A percentile compares a stretch with the other conserved stretches of the same genome.
Conservation (phyloP, 129 eudicot species). For the Lactuca saligna region DNA sequence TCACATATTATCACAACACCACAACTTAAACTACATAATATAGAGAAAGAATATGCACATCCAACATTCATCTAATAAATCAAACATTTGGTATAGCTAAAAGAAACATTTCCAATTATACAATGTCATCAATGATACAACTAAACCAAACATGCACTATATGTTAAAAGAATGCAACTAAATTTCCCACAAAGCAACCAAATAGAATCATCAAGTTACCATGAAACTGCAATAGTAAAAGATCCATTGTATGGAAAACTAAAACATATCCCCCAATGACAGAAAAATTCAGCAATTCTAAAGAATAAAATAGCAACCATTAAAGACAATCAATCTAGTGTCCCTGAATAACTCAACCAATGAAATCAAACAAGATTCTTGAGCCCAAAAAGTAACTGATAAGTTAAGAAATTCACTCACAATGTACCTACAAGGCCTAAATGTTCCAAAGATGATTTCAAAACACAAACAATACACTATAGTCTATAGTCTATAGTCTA, state of each 20-base stretch:
- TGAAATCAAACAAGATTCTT: slow-evolving; percentile 4
- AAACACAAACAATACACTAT: slow-evolving; percentile 7
- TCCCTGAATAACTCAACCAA: slow-evolving; percentile 4
- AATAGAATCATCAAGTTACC: background rate
- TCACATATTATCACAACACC: slow-evolving; percentile 18
- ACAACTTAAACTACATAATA: slow-evolving; percentile 13
- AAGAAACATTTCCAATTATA: background rate
- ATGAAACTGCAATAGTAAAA: background rate
- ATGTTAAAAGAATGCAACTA: background rate
- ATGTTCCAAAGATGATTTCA: slow-evolving; percentile 12
- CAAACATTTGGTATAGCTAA: background rate
- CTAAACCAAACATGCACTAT: slow-evolving; percentile 3
- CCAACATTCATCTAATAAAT: background rate
- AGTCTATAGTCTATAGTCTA: no score
- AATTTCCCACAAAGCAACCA: slow-evolving; percentile 9
- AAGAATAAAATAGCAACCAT: background rate
- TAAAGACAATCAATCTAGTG: background rate
- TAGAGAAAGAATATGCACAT: background rate
- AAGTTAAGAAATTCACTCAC: slow-evolving; percentile 17
- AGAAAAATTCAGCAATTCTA: background rate
- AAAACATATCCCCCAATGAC: background rate
- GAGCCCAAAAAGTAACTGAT: slow-evolving; percentile 20
- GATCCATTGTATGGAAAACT: slow-evolving; percentile 1
- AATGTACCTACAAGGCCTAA: slow-evolving; percentile 7
- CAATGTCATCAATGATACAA: background rate